Evolutionary conservation across 495 filamentous ascomycete genomes (phyloP), one percentile per base, ranked within the genome.

Genomic region (Penicillium angulare): DNA sequence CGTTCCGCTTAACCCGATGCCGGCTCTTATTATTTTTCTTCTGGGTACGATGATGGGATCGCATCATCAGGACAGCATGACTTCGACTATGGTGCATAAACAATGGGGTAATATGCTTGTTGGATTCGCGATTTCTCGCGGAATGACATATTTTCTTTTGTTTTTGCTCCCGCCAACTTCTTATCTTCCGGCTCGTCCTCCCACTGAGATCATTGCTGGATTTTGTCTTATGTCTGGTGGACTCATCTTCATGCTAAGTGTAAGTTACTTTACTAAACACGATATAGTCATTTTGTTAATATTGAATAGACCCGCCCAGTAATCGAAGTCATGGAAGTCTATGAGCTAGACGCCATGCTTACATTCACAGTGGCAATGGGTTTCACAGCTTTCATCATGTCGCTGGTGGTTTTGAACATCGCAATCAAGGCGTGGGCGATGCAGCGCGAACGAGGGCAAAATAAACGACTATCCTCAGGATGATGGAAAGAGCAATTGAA

Each of bases 1-100:
- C 10, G 82, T 89, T 49, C 86, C 93, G 5, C 79, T 92, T 63
- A 98, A 97, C 68, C 93, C 92, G 1, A 80, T 98, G 55, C 93
- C 93, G 0, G 89, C 83, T 5, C 77, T 97, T 8, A 79, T 96
- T 27, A 90, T 97, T 50, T 69, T 96, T 33, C 77, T 96, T 2
- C 72, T 96, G 1, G 93, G 93, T 27, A 77, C 90, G 63, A 92
- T 96, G 89, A 98, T 98, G 92, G 85, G 86, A 57, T 87, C 86
- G 13, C 93, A 98, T 67, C 89, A 92, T 51, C 93, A 98, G 65
- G 61, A 72, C 8, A 90, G 83, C 44, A 87, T 88, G 85, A 74
- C 90, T 15, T 92, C 90, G n/a, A 89, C 86, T 51, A 96, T 91
- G 89, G 79, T 98, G 38, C 93, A 98, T 73, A 86, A 86, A 68